Percentiles rank a stretch among this genome's conserved stretches.
Evolutionary conservation across 164 flowering plant genomes (phyloP).

Genomic region (Magnolia officinalis): DNA sequence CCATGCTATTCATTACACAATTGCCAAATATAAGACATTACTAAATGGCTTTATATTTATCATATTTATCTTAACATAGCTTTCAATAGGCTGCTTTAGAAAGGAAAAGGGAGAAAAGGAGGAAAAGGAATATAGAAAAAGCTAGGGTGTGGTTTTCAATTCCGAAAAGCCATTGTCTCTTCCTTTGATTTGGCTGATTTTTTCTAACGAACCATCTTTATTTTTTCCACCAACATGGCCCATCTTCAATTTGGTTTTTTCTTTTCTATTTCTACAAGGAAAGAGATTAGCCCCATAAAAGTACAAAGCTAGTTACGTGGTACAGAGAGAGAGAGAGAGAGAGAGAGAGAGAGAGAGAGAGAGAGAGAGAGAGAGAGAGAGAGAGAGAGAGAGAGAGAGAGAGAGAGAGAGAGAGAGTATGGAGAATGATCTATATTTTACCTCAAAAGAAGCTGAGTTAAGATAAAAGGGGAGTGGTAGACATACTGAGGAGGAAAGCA

Average conservation of each 20-base stretch:
- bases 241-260: neutral
- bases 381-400: too few species aligned
- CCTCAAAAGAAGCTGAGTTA: neutral
- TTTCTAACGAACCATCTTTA: neutral
- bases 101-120: neutral
- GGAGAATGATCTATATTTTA: neutral
- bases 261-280: neutral
- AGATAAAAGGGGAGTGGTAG: constrained; percentile 7
- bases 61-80: neutral
- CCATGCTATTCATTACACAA: neutral
- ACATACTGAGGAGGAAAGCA: constrained; percentile 6
- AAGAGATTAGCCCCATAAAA: neutral
- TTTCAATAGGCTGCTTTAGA: neutral
- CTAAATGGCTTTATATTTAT: neutral
- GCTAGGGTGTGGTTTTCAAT: neutral
- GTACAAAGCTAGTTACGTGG: neutral
- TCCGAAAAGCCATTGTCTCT: neutral
- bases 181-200: too few species aligned
- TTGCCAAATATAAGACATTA: neutral
- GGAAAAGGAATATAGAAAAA: neutral
- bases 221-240: neutral
- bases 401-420: too few species aligned
- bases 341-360: too few species aligned
- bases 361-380: neutral
- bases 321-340: neutral